phyloP scores from a whole-genome alignment of 352 stramenopile species.

The Phytophthora nicotianae region DNA sequence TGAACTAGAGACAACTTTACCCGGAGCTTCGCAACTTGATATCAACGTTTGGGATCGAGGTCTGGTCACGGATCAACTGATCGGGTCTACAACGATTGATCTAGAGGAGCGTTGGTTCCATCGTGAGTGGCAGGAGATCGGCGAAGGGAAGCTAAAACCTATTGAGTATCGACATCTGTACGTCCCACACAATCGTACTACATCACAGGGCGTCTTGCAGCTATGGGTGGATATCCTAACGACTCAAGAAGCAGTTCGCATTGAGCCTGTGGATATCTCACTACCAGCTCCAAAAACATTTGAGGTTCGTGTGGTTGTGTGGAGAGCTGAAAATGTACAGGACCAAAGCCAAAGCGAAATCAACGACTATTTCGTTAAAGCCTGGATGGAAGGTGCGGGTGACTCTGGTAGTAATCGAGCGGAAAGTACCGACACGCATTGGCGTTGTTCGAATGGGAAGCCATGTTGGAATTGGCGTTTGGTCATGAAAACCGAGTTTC shows the following conservation, averaged over 20 bases:
- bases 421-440: conserved; percentile 90
- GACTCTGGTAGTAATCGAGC: conserved; percentile 25
- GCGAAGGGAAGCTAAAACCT: conserved; percentile 66
- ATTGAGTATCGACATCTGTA: conserved; percentile 91
- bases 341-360: conserved; percentile 79
- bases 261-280: conserved; percentile 72
- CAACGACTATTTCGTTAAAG: conserved; percentile 93
- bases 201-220: conserved; percentile 72
- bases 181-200: conserved; percentile 61
- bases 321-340: conserved; percentile 86
- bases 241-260: conserved; percentile 60
- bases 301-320: conserved; percentile 91
- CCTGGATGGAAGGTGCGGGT: conserved; percentile 80
- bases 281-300: conserved; percentile 71
- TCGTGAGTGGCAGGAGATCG: conserved; percentile 77
- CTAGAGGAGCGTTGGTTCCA: conserved; percentile 95
- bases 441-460: conserved; percentile 90
- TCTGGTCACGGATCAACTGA: conserved; percentile 82
- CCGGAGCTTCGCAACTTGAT: conserved; percentile 78
- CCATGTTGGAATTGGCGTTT: conserved; percentile 93
- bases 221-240: conserved; percentile 93
- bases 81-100: conserved; percentile 91
- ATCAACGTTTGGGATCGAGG: conserved; percentile 86
- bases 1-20: conserved; percentile 68
- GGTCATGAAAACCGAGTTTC: conserved; percentile 88